phyloP scores from a whole-genome alignment of 2,329 filamentous ascomycete genomes.

The Epichloe hybrida region DNA sequence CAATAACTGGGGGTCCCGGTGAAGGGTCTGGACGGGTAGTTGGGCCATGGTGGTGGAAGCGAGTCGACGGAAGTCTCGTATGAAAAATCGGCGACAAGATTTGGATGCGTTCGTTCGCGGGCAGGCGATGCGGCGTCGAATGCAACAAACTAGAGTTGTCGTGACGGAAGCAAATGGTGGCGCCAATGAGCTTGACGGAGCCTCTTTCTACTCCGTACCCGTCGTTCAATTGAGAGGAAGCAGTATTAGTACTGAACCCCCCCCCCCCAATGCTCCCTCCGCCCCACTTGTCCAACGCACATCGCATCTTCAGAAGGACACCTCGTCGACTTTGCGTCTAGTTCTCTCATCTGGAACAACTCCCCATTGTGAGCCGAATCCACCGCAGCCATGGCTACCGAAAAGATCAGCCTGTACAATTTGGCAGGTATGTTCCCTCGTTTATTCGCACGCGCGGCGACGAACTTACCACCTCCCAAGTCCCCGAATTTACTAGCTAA shows the following conservation, averaged over 20 bases:
- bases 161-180: no score
- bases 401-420: conserved; percentile 54
- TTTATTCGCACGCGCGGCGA: background rate
- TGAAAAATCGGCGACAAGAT: background rate
- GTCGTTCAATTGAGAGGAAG: background rate
- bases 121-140: background rate
- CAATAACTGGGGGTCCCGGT: conserved; percentile 94
- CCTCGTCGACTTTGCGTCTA: background rate
- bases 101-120: background rate
- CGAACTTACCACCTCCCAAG: background rate
- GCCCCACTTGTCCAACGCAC: conserved; percentile 1
- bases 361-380: background rate
- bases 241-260: no score
- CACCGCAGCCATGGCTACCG: conserved; percentile 22
- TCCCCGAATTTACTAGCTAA: background rate
- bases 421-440: conserved; percentile 37
- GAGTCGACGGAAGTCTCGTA: conserved; percentile 5
- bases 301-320: background rate
- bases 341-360: background rate
- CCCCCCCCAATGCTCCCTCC: no score
- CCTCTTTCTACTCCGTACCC: background rate
- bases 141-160: background rate
- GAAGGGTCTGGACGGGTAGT: conserved; percentile 83
- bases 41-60: conserved; percentile 53
- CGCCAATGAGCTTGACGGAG: background rate